phyloP scores from a whole-genome alignment of 176 grass and related monocot species.

The Carex pumila region DNA sequence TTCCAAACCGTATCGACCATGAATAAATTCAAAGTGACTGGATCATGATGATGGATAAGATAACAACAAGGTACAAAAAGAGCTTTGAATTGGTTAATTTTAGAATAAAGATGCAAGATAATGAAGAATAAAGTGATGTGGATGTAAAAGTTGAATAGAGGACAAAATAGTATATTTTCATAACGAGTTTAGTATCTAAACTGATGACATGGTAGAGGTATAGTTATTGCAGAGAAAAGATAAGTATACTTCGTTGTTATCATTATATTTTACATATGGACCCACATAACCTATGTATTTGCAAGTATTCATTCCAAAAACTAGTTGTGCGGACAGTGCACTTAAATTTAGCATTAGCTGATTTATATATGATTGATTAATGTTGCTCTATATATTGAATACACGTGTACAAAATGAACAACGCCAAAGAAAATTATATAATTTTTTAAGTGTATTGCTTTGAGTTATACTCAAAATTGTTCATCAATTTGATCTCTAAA shows the following conservation, averaged over 20 bases:
- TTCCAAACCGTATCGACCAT: not conserved
- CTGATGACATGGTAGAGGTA: slow-evolving; percentile 9
- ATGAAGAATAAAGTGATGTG: slow-evolving; percentile 70
- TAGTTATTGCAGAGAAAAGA: not conserved
- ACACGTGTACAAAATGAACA: not conserved
- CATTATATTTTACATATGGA: not conserved
- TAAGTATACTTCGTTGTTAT: not conserved
- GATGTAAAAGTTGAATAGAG: slow-evolving; percentile 41
- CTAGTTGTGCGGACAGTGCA: no score
- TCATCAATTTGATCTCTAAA: no score
- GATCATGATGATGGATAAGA: slow-evolving; percentile 22
- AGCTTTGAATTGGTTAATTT: slow-evolving; percentile 40
- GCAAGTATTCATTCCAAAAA: not conserved
- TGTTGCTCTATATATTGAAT: not conserved
- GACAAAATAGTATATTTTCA: slow-evolving; percentile 13
- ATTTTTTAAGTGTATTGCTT: not conserved
- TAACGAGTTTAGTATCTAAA: slow-evolving; percentile 4
- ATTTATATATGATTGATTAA: not conserved
- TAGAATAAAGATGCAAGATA: slow-evolving; percentile 58
- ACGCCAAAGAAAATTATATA: not conserved
- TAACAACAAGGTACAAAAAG: slow-evolving; percentile 22
- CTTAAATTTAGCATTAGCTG: not conserved
- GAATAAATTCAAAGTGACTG: slow-evolving; percentile 15
- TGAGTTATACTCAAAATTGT: no score
- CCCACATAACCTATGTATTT: not conserved